phyloP scores from a whole-genome alignment of 1,284 basidiomycete genomes.

The Ustilago curta region DNA sequence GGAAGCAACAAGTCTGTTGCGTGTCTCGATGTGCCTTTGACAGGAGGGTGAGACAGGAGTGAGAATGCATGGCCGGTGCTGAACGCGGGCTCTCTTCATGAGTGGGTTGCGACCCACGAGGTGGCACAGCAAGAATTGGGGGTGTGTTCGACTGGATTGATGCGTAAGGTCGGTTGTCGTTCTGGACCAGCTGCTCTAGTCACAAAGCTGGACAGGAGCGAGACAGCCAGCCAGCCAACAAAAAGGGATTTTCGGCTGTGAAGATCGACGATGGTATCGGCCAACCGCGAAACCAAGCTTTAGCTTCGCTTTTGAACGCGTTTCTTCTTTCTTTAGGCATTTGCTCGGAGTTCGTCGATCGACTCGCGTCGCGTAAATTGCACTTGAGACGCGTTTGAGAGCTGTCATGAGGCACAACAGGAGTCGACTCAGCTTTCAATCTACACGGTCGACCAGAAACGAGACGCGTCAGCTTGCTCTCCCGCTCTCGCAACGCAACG shows the following conservation, averaged over 20 bases:
- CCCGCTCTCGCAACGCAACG: no score
- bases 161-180: conserved; percentile 2
- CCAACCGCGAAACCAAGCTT: background rate
- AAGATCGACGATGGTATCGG: conserved; percentile 1
- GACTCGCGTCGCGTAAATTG: conserved; percentile 35
- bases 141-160: background rate
- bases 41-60: conserved; percentile 26
- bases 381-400: conserved; percentile 2
- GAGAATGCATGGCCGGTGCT: conserved; percentile 5
- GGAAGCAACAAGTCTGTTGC: background rate
- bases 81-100: background rate
- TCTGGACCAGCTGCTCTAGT: no score
- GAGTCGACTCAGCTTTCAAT: conserved; percentile 6
- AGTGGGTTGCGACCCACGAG: background rate
- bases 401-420: background rate
- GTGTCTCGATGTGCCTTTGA: background rate
- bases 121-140: background rate
- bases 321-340: background rate
- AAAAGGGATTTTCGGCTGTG: background rate
- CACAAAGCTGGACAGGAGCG: background rate
- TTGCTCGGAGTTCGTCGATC: background rate
- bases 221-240: background rate
- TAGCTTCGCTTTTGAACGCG: conserved; percentile 2
- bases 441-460: conserved; percentile 21
- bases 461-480: conserved; percentile 10